Evolutionary conservation across 768 basidiomycete genomes (phyloP).

Genomic region (Postia placenta): DNA sequence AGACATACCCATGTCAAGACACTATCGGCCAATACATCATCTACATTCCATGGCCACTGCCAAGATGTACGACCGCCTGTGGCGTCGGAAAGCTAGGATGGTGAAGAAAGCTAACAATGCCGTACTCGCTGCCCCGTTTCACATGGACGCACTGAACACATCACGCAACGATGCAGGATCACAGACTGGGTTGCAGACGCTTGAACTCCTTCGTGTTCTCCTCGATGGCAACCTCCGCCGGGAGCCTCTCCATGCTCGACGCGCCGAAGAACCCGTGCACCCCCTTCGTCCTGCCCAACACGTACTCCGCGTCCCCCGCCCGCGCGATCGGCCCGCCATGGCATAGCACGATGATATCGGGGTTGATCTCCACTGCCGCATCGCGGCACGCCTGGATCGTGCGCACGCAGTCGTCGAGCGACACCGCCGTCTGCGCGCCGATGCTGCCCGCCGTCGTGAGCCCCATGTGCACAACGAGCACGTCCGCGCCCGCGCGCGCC

Average conservation of each 20-base stretch:
- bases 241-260: constrained; percentile 15
- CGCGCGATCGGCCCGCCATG: constrained; percentile 15
- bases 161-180: too few relatives aligned
- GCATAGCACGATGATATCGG: constrained; percentile 13
- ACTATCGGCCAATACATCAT: too few relatives aligned
- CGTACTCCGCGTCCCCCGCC: constrained; percentile 13
- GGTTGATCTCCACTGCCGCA: constrained; percentile 11
- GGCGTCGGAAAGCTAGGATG: too few relatives aligned
- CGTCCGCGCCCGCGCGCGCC: constrained; percentile 15
- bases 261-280: constrained; percentile 17
- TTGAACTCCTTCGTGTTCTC: constrained; percentile 15
- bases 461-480: constrained; percentile 17
- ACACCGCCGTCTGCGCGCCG: constrained; percentile 12
- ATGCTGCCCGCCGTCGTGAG: constrained; percentile 17
- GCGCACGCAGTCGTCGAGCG: constrained; percentile 14
- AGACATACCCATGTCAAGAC: too few relatives aligned
- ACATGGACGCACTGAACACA: too few relatives aligned
- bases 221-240: constrained; percentile 13
- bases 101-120: too few relatives aligned
- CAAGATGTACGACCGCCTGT: too few relatives aligned
- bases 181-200: constrained; percentile 2
- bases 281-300: constrained; percentile 11
- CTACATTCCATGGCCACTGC: too few relatives aligned
- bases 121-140: too few relatives aligned
- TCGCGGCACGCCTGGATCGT: constrained; percentile 15